phyloP scores from a whole-genome alignment of 2,329 filamentous ascomycete species.

The Shiraia sp. region DNA sequence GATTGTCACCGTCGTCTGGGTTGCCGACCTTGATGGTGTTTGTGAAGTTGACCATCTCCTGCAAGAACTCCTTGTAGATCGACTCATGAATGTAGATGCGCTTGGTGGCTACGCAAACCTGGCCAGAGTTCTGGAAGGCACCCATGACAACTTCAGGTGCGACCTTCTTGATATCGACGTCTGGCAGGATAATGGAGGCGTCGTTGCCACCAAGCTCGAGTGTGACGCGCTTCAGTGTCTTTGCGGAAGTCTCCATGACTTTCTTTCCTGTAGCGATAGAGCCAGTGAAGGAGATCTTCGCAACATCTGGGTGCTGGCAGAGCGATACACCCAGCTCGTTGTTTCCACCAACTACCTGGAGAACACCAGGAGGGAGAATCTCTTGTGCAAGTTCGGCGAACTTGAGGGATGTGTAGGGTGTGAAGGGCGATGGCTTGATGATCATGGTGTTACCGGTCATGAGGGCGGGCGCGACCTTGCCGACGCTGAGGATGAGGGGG shows the following conservation, averaged over 20 bases:
- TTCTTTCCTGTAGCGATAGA: constrained; percentile 64
- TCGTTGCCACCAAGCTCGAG: constrained; percentile 67
- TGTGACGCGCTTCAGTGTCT: constrained; percentile 63
- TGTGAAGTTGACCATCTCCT: constrained; percentile 52
- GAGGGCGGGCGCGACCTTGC: constrained; percentile 62
- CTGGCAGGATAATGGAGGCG: constrained; percentile 61
- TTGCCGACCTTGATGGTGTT: constrained; percentile 47
- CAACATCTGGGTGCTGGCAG: constrained; percentile 62
- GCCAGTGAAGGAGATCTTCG: constrained; percentile 68
- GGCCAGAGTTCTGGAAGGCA: constrained; percentile 61
- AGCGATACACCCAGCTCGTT: constrained; percentile 64
- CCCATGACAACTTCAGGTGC: constrained; percentile 56
- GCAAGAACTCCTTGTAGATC: constrained; percentile 44
- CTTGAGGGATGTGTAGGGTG: constrained; percentile 63
- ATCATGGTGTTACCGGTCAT: constrained; percentile 62
- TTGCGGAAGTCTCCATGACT: constrained; percentile 60
- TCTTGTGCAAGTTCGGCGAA: constrained; percentile 61
- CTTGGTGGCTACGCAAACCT: constrained; percentile 47
- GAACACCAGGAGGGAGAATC: constrained; percentile 65
- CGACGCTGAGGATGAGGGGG: constrained; percentile 56
- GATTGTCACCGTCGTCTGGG: constrained; percentile 48
- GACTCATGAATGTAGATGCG: constrained; percentile 45
- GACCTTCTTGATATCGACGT: constrained; percentile 59
- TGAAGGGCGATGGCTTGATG: constrained; percentile 61
- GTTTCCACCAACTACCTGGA: constrained; percentile 64